A percentile compares a stretch with the other conserved stretches of the same genome.
These are phyloP conservation scores for Solanum peruvianum DNA, from an alignment of 257 asterid species.

Conservation along the genomic window DNA sequence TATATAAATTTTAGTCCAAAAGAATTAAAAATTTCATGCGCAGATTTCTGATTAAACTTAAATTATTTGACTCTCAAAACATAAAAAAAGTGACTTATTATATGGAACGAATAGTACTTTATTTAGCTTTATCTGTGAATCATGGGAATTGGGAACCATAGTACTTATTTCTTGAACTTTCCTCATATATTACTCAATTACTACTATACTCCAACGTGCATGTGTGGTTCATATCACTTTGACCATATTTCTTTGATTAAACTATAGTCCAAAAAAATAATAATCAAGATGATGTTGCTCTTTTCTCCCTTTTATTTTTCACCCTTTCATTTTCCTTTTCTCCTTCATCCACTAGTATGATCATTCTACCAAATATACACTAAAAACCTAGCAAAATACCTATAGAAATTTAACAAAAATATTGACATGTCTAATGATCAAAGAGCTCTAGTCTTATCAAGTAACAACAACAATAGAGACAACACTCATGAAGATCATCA, in stretches of 20 bases:
- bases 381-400: neutral
- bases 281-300: neutral
- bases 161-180: neutral
- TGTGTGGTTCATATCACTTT: neutral
- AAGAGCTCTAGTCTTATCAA: slow-evolving; percentile 41
- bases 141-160: neutral
- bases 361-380: neutral
- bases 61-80: too few species aligned
- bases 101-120: neutral
- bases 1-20: too few species aligned
- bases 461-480: slow-evolving; percentile 12
- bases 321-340: neutral
- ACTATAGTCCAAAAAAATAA: neutral
- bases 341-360: neutral
- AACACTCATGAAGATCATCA: slow-evolving; percentile 4
- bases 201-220: neutral
- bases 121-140: neutral
- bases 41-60: too few species aligned
- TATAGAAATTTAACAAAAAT: neutral
- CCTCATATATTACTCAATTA: neutral
- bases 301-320: neutral
- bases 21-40: too few species aligned
- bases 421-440: slow-evolving; percentile 39
- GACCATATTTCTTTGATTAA: neutral
- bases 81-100: too few species aligned